Evolutionary conservation across 371 early-diverging fungal genomes (phyloP).

Genomic region (Basidiobolus meristosporus): DNA sequence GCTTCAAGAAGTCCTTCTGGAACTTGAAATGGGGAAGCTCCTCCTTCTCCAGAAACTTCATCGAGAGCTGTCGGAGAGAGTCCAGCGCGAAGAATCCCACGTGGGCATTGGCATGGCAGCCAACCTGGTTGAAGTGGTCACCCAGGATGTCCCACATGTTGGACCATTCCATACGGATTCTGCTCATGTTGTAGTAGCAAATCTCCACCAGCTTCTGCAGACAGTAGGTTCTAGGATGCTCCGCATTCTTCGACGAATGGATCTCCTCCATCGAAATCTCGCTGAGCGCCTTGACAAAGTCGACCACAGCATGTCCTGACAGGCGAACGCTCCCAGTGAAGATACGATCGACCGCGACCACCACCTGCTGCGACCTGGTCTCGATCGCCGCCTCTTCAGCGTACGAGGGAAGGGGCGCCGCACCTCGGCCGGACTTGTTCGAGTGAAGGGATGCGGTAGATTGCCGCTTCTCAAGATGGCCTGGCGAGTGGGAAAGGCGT

Average conservation of each 20-base stretch:
- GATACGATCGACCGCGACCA: conserved; percentile 64
- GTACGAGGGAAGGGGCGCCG: conserved; percentile 1
- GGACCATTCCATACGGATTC: conserved; percentile 93
- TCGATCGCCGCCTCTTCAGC: conserved; percentile 28
- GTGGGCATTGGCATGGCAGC: conserved; percentile 5
- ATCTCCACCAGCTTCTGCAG: conserved; percentile 85
- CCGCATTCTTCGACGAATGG: conserved; percentile 30
- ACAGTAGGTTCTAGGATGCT: conserved; percentile 67
- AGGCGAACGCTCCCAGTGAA: conserved; percentile 37
- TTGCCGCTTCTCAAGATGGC: too few relatives aligned
- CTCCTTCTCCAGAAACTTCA: conserved; percentile 87
- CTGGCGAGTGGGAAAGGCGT: too few relatives aligned
- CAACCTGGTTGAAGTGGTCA: conserved; percentile 64
- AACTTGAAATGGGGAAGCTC: conserved; percentile 90
- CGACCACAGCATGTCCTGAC: conserved; percentile 50
- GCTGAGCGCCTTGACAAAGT: conserved; percentile 76
- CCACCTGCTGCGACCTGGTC: conserved; percentile 33
- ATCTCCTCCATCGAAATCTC: conserved; percentile 82
- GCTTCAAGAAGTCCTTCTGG: conserved; percentile 86
- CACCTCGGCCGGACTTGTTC: too few relatives aligned
- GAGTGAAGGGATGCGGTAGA: too few relatives aligned
- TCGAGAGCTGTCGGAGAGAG: conserved; percentile 76
- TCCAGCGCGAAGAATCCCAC: conserved; percentile 84
- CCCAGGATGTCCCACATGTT: conserved; percentile 87
- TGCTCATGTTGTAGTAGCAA: conserved; percentile 90